phyloP scores from a whole-genome alignment of 768 basidiomycete species.

The Podaxis sp. region DNA sequence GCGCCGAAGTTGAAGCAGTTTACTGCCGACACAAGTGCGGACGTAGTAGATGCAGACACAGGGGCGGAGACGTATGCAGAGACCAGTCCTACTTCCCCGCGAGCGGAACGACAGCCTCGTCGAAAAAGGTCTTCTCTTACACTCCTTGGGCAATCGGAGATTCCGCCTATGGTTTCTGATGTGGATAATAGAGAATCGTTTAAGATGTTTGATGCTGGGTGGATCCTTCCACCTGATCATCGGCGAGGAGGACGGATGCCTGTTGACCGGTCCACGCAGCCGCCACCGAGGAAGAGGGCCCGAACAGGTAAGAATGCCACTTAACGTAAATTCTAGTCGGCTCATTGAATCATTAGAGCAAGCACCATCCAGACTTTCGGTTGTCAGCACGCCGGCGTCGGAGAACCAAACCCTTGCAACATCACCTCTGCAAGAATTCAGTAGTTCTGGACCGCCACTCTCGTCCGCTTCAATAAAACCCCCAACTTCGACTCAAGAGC shows the following conservation, averaged over 20 bases:
- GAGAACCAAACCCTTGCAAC: conserved; percentile 41
- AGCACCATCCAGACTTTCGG: conserved; percentile 43
- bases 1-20: neutral
- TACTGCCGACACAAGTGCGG: conserved; percentile 12
- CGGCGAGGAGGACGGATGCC: conserved; percentile 58
- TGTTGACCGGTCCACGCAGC: conserved; percentile 42
- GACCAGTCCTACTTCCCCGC: conserved; percentile 3
- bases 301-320: conserved; percentile 40
- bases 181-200: conserved; percentile 76
- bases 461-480: conserved; percentile 23
- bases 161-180: conserved; percentile 63
- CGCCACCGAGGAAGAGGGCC: conserved; percentile 56
- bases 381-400: conserved; percentile 44
- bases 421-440: conserved; percentile 22
- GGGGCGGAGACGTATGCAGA: neutral
- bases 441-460: conserved; percentile 6
- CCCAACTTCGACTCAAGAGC: neutral
- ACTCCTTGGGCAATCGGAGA: conserved; percentile 27
- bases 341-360: conserved; percentile 28
- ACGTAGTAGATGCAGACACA: conserved; percentile 38
- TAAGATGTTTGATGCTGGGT: conserved; percentile 80
- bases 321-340: conserved; percentile 7
- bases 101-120: conserved; percentile 14
- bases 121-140: conserved; percentile 31
- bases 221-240: conserved; percentile 80